Percentiles rank a stretch among this genome's conserved stretches.
Evolutionary conservation across 768 basidiomycete species (phyloP).

Genomic region (Lactifluus volemus): DNA sequence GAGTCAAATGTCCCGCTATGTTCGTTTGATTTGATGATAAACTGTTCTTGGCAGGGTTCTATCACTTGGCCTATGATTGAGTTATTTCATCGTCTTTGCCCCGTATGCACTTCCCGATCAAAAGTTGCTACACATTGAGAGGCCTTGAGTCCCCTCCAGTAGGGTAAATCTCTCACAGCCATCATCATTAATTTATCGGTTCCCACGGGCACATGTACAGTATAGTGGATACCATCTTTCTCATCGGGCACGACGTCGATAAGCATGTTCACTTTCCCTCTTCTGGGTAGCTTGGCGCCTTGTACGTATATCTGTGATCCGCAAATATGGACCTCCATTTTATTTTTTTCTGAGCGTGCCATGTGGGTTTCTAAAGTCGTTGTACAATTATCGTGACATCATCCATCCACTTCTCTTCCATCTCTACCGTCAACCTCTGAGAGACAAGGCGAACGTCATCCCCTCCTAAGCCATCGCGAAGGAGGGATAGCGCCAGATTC

Average conservation of each 20-base stretch:
- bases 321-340: constrained; percentile 1
- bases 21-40: background rate
- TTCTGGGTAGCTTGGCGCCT: background rate
- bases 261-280: constrained; percentile 10
- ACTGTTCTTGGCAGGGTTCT: constrained; percentile 35
- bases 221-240: constrained; percentile 19
- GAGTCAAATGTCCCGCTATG: constrained; percentile 23
- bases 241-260: constrained; percentile 4
- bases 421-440: constrained; percentile 40
- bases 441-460: constrained; percentile 32
- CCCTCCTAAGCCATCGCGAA: constrained; percentile 38
- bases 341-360: background rate
- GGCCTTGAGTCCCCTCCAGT: constrained; percentile 16
- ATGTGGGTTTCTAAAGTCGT: constrained; percentile 21
- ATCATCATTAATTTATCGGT: constrained; percentile 16
- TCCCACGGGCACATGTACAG: constrained; percentile 15
- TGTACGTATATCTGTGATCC: constrained; percentile 9
- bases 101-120: constrained; percentile 38
- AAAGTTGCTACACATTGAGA: constrained; percentile 24
- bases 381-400: constrained; percentile 41
- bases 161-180: constrained; percentile 4
- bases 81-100: constrained; percentile 54
- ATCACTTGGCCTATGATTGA: constrained; percentile 73
- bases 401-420: constrained; percentile 44
- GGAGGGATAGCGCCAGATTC: constrained; percentile 34